Percentiles rank a stretch among this genome's conserved stretches.
Evolutionary conservation across 805 yeast species (phyloP).

Genomic region (Torulaspora quercuum): DNA sequence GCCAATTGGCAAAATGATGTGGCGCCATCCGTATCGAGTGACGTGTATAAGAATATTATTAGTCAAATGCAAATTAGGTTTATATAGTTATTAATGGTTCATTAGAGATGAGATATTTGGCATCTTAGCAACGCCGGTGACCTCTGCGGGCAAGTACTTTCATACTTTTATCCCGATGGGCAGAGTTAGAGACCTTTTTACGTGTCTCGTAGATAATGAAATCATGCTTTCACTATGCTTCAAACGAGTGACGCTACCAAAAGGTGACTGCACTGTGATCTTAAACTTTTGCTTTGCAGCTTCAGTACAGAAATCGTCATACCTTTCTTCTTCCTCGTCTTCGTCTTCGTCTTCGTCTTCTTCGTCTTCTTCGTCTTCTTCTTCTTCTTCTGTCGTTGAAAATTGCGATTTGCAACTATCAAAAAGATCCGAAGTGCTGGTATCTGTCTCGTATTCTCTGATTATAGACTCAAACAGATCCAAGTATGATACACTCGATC

Average conservation of each 20-base stretch:
- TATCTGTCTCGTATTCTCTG: constrained; percentile 16
- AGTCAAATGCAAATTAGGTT: no score
- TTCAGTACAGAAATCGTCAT: constrained; percentile 1
- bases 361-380: constrained; percentile 8
- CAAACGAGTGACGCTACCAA: constrained; percentile 7
- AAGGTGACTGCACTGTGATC: constrained; percentile 15
- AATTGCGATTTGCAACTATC: constrained; percentile 1
- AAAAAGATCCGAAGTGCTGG: constrained; percentile 8
- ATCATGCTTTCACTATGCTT: constrained; percentile 18
- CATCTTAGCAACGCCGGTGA: no score
- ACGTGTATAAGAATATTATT: no score
- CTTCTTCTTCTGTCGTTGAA: constrained; percentile 7
- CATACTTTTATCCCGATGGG: constrained; percentile 33
- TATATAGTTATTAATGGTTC: no score
- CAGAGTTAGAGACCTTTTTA: constrained; percentile 31
- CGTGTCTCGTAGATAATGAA: constrained; percentile 19
- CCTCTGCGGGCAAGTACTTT: neutral
- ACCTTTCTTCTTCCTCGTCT: constrained; percentile 1
- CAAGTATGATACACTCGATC: constrained; percentile 14
- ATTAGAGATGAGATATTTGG: neutral
- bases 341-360: constrained; percentile 10
- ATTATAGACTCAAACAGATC: constrained; percentile 17
- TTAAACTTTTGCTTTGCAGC: constrained; percentile 6
- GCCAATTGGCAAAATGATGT: no score
- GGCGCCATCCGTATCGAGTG: no score